phyloP scores from a whole-genome alignment of 352 stramenopile species.

The Globisporangium cystogenes region DNA sequence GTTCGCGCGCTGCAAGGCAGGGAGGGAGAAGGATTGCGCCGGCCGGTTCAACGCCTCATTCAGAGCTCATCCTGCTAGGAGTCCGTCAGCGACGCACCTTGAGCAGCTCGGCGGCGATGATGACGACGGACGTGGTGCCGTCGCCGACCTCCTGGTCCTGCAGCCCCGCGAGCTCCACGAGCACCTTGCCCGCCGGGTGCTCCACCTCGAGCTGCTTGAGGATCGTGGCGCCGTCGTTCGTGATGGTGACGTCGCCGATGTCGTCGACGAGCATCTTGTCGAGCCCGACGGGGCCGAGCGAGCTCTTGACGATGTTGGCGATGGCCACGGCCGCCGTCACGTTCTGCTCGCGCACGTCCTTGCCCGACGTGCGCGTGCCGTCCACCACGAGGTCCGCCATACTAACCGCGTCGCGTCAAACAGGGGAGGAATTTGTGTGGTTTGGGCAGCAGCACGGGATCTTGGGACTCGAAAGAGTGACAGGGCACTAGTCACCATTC shows the following conservation, averaged over 20 bases:
- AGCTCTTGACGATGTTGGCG: slow-evolving; percentile 99
- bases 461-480: not conserved
- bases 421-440: not conserved
- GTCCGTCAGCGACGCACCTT: slow-evolving; percentile 31
- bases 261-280: slow-evolving; percentile 99
- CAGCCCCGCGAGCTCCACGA: slow-evolving; percentile 97
- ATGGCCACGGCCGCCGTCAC: slow-evolving; percentile 98
- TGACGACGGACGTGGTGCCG: slow-evolving; percentile 98
- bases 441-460: no score
- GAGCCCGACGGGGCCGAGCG: slow-evolving; percentile 96
- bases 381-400: slow-evolving; percentile 86
- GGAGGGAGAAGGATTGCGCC: no score
- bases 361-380: slow-evolving; percentile 88
- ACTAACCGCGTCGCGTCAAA: no score
- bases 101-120: slow-evolving; percentile 98
- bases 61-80: no score
- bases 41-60: no score
- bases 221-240: slow-evolving; percentile 99
- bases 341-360: slow-evolving; percentile 94
- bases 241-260: slow-evolving; percentile 99
- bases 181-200: slow-evolving; percentile 97
- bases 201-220: slow-evolving; percentile 99
- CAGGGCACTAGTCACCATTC: not conserved
- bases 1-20: slow-evolving; percentile 89
- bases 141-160: slow-evolving; percentile 99